phyloP scores from a whole-genome alignment of 2,329 filamentous ascomycete species.

The Arthrobotrys sphaeroides region DNA sequence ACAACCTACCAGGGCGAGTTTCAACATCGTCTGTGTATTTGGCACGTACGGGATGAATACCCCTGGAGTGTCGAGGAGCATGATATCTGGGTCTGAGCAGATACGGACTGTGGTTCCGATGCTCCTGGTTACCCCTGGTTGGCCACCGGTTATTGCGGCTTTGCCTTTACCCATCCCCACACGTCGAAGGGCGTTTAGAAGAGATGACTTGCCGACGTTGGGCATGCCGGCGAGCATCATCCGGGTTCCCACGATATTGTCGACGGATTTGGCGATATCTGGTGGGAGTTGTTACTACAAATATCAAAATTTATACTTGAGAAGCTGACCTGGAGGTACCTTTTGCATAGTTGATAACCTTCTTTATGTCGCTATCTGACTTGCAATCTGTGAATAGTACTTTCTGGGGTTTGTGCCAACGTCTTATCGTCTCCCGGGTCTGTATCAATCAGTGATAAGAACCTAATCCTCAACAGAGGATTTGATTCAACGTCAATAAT shows the following conservation, averaged over 20 bases:
- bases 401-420: conserved; percentile 67
- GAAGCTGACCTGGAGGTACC: conserved; percentile 26
- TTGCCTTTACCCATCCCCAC: conserved; percentile 74
- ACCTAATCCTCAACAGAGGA: conserved; percentile 53
- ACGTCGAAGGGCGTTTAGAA: conserved; percentile 85
- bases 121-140: conserved; percentile 90
- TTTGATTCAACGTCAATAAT: conserved; percentile 58
- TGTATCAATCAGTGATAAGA: conserved; percentile 54
- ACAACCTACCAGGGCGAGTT: conserved; percentile 87
- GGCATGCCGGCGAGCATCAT: conserved; percentile 95
- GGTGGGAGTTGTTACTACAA: background rate
- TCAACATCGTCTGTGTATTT: conserved; percentile 88
- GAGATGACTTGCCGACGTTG: conserved; percentile 92
- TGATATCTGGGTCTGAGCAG: conserved; percentile 71
- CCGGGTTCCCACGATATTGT: conserved; percentile 80
- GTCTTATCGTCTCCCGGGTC: conserved; percentile 66
- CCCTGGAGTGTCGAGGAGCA: conserved; percentile 89
- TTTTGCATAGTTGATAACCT: conserved; percentile 59
- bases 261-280: conserved; percentile 57
- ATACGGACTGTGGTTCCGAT: conserved; percentile 85
- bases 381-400: conserved; percentile 68
- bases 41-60: conserved; percentile 94
- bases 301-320: background rate
- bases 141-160: conserved; percentile 81
- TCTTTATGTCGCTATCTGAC: conserved; percentile 63